A percentile compares a stretch with the other conserved stretches of the same genome.
Evolutionary conservation across 805 yeast genomes (phyloP).

Genomic region (Cyberlindnera mississippiensis): DNA sequence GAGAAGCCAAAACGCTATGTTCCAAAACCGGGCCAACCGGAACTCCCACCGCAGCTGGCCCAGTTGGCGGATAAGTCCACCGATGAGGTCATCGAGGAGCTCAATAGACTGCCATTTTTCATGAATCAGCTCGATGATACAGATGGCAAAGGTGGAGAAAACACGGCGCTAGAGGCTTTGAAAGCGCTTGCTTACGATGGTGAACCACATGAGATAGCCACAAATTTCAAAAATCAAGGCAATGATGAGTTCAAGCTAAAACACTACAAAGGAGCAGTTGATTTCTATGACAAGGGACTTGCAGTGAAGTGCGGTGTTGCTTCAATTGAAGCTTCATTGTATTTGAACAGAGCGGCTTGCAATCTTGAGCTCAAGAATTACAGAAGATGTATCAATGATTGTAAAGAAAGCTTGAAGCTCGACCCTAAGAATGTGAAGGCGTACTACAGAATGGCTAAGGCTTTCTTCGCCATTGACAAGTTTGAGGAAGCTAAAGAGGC

Average conservation of each 20-base stretch:
- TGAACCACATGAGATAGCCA: conserved; percentile 87
- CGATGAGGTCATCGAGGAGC: conserved; percentile 72
- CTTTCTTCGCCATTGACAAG: conserved; percentile 64
- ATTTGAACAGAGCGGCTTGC: conserved; percentile 86
- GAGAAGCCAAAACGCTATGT: conserved; percentile 34
- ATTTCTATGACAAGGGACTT: conserved; percentile 74
- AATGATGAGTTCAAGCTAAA: conserved; percentile 77
- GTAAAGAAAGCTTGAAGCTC: conserved; percentile 60
- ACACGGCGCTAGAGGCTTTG: conserved; percentile 76
- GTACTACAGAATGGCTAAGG: conserved; percentile 77
- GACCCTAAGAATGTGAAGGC: conserved; percentile 81
- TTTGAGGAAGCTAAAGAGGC: conserved; percentile 70
- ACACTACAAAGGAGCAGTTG: conserved; percentile 72
- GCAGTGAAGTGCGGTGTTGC: conserved; percentile 60
- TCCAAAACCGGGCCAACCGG: conserved; percentile 60
- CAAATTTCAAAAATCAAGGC: conserved; percentile 88
- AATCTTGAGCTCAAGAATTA: conserved; percentile 81
- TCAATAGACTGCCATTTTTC: conserved; percentile 86
- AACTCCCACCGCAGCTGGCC: conserved; percentile 77
- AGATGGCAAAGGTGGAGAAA: conserved; percentile 75
- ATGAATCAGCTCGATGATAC: conserved; percentile 83
- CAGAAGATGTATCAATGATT: conserved; percentile 82
- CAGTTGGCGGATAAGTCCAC: conserved; percentile 57
- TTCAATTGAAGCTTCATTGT: conserved; percentile 57
- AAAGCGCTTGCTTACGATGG: conserved; percentile 93